These are phyloP conservation scores for Adansonia digitata DNA, from an alignment of 345 rosid genomes.

Conservation along the genomic window DNA sequence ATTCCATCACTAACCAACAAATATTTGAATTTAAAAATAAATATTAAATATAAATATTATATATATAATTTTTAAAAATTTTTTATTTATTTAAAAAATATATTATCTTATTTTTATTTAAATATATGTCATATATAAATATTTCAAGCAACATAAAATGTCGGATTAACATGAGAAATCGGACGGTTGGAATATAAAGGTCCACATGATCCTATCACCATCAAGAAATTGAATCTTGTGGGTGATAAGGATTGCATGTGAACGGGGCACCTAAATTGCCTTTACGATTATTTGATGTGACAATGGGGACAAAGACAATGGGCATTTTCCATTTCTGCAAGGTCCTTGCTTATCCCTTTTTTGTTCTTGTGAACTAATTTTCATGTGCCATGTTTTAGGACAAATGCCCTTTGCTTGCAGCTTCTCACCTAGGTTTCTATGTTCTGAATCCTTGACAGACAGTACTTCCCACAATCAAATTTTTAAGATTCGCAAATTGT, in stretches of 20 bases:
- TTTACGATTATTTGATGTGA: neutral
- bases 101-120: too few relatives aligned
- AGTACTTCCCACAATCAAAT: neutral
- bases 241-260: neutral
- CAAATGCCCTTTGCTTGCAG: neutral
- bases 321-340: neutral
- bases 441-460: neutral
- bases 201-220: conserved; percentile 24
- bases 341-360: neutral
- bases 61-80: too few relatives aligned
- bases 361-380: neutral
- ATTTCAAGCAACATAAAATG: too few relatives aligned
- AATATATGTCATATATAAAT: too few relatives aligned
- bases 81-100: too few relatives aligned
- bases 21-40: too few relatives aligned
- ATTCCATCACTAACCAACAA: too few relatives aligned
- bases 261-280: neutral
- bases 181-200: neutral
- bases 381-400: neutral
- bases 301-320: neutral
- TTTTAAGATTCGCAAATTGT: neutral
- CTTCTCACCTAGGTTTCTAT: too few relatives aligned
- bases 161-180: too few relatives aligned
- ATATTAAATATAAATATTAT: too few relatives aligned
- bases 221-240: conserved; percentile 18